Evolutionary conservation across 2,329 filamentous ascomycete genomes (phyloP), one percentile per base, ranked within the genome.

Genomic region (Didymella glomerata): DNA sequence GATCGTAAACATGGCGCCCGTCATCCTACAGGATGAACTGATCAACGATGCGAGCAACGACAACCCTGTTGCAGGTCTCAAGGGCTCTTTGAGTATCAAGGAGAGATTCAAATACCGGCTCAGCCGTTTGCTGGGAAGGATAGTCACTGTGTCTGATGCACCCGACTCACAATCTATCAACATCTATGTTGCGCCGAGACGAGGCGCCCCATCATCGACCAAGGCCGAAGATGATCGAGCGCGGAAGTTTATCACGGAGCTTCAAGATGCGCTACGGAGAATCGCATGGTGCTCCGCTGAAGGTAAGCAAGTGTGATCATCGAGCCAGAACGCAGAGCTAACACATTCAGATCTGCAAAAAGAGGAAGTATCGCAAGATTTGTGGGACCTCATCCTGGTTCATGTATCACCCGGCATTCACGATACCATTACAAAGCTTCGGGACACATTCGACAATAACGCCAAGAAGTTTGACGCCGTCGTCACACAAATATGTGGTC

Each of bases 401-500:
- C 41, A 32, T 10, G 50, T 52, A 0, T 59, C 54, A 2, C 4
- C 18, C 1, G 36, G 48, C 11, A 49, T 41, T 1, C 28, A 64
- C 11, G 2, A 54, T 1, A 42, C 46, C 0, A 47, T 64, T 1
- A 32, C 27, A 4, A 41, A 7, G 2, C 40, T 64, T 3, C 7
- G 32, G 1, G 11, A 24, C 1, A 40, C 0, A 2, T 63, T 68
- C 10, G 2, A 36, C 0, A 13, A 30, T 0, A 32, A 63, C 20
- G 3, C 32, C 2, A 11, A 13, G 2, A 44, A 20, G 0, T 64
- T 52, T 9, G 48, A 44, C 0, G 30, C 61, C 10, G 28, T 65
- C 1, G 27, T 68, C 0, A 56, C 41, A 0, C 51, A 32, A 4
- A 44, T 54, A 27, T 40, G 57, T n/a, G 62, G 62, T 11, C n/a